phyloP scores from a whole-genome alignment of 768 basidiomycete species.

The Mycena alexandri region DNA sequence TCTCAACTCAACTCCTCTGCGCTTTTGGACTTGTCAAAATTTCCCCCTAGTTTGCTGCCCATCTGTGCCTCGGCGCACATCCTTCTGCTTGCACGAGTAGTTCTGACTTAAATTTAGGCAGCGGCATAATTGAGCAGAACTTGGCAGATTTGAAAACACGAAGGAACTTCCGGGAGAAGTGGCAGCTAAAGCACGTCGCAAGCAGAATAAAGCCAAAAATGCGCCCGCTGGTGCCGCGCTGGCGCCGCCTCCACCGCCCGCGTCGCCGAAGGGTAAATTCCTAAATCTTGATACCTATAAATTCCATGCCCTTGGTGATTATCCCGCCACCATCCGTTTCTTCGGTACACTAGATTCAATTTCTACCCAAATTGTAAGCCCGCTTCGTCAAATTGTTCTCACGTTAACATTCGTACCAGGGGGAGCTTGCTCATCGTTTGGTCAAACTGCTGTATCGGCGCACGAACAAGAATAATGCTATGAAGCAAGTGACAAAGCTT shows the following conservation, averaged over 20 bases:
- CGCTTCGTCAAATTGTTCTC: not conserved
- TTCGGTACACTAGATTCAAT: conserved; percentile 32
- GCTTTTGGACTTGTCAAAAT: too few relatives aligned
- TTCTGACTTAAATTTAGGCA: too few relatives aligned
- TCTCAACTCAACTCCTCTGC: too few relatives aligned
- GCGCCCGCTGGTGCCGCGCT: too few relatives aligned
- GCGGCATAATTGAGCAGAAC: too few relatives aligned
- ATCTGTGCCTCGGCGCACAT: too few relatives aligned
- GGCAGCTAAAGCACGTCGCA: too few relatives aligned
- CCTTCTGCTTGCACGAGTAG: too few relatives aligned
- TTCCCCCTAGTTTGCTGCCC: too few relatives aligned
- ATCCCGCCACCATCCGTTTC: conserved; percentile 30
- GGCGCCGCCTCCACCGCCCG: not conserved
- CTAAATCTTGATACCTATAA: conserved; percentile 42
- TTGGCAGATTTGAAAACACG: too few relatives aligned
- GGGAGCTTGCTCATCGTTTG: conserved; percentile 49
- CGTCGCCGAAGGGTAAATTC: conserved; percentile 10
- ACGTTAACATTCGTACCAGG: conserved; percentile 37
- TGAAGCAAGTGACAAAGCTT: conserved; percentile 22
- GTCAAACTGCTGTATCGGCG: conserved; percentile 47
- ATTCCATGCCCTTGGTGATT: conserved; percentile 44
- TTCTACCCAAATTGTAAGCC: conserved; percentile 42
- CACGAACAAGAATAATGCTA: conserved; percentile 45
- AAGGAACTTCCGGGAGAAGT: too few relatives aligned
- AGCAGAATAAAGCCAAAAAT: too few relatives aligned